Conservation (phyloP, 371 early-diverging fungal genomes). For the Mucor indicus region DNA sequence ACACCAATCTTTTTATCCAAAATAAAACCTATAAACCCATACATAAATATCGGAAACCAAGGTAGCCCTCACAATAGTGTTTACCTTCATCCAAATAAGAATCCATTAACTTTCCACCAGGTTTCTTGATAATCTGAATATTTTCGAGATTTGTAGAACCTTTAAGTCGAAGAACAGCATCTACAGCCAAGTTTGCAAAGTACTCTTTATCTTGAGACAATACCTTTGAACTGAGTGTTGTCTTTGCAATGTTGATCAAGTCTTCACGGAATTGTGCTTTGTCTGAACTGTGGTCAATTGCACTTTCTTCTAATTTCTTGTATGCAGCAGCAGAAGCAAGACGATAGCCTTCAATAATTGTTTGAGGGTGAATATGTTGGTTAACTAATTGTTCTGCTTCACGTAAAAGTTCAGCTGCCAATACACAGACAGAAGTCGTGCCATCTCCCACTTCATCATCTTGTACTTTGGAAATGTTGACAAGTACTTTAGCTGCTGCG, state of each 20-base stretch:
- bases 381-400: constrained; percentile 95
- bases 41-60: not conserved
- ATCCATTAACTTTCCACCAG: constrained; percentile 94
- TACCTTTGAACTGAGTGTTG: constrained; percentile 98
- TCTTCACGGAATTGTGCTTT: constrained; percentile 78
- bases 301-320: constrained; percentile 81
- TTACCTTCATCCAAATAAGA: constrained; percentile 97
- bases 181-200: constrained; percentile 96
- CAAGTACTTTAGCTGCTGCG: constrained; percentile 98
- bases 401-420: constrained; percentile 96
- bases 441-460: constrained; percentile 99
- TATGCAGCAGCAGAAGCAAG: constrained; percentile 88
- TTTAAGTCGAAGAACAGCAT: constrained; percentile 95
- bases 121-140: constrained; percentile 99
- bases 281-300: constrained; percentile 75
- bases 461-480: constrained; percentile 98
- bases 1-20: constrained; percentile 98
- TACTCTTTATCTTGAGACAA: constrained; percentile 95
- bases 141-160: constrained; percentile 96
- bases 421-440: constrained; percentile 98
- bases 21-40: constrained; percentile 94
- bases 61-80: too few species aligned
- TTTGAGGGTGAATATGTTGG: constrained; percentile 97
- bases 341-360: constrained; percentile 97
- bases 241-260: constrained; percentile 96